phyloP scores from a whole-genome alignment of 345 rosid species.

The Syzygium aqueum region DNA sequence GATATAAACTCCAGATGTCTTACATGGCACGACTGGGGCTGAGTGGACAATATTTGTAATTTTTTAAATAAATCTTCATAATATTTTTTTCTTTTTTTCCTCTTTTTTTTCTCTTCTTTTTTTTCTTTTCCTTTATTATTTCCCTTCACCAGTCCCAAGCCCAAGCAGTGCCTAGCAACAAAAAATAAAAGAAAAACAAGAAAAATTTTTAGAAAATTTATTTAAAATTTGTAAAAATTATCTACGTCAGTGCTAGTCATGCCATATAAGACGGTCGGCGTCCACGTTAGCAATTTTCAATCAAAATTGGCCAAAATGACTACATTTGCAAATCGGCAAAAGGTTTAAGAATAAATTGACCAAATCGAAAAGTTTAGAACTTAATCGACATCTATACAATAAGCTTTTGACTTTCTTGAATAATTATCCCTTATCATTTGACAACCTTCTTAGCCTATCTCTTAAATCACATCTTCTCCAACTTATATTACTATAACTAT shows the following conservation, averaged over 20 bases:
- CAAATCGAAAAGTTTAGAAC: not conserved
- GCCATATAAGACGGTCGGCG: fast-evolving
- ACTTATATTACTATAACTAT: not conserved
- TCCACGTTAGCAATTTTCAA: fast-evolving
- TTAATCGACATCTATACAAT: fast-evolving
- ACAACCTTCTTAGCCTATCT: not conserved
- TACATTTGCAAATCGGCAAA: not conserved
- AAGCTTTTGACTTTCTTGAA: not conserved
- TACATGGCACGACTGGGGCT: not conserved
- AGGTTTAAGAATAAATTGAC: not conserved
- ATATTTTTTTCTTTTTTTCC: fast-evolving
- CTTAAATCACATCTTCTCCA: not conserved
- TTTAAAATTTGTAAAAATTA: not conserved
- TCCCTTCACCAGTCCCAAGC: not conserved
- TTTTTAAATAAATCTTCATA: not conserved
- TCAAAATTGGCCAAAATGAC: not conserved
- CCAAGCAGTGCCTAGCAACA: fast-evolving
- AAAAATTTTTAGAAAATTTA: not conserved
- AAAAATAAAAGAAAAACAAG: fast-evolving
- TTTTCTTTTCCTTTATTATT: fast-evolving
- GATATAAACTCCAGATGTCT: not conserved
- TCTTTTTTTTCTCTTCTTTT: fast-evolving
- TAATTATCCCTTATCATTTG: not conserved
- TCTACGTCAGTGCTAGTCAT: fast-evolving
- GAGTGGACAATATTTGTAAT: not conserved